phyloP scores from a whole-genome alignment of 768 basidiomycete genomes.

The Sistotremastrum suecicum region DNA sequence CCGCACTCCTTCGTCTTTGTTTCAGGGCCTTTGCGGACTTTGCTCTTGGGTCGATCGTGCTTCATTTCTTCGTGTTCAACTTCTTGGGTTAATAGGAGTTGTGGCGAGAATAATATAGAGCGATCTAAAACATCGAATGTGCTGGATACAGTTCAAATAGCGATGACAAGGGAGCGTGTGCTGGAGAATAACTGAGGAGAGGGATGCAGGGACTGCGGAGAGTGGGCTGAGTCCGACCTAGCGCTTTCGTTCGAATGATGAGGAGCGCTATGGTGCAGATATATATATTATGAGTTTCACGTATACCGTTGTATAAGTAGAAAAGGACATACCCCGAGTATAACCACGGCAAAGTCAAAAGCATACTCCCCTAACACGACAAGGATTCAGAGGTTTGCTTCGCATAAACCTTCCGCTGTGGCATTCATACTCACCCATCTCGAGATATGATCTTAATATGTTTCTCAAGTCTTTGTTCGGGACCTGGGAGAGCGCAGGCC shows the following conservation, averaged over 20 bases:
- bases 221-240: conserved; percentile 6
- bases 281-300: background rate
- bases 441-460: conserved; percentile 62
- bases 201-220: conserved; percentile 1
- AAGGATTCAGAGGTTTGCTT: conserved; percentile 5
- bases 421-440: conserved; percentile 40
- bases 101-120: conserved; percentile 1
- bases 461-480: conserved; percentile 82
- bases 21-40: conserved; percentile 96
- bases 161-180: background rate
- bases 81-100: conserved; percentile 62
- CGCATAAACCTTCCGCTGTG: no score
- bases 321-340: conserved; percentile 52
- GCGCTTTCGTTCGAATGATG: conserved; percentile 52
- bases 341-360: conserved; percentile 76
- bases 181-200: conserved; percentile 6
- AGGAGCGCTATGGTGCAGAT: conserved; percentile 37
- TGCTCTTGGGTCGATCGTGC: conserved; percentile 81
- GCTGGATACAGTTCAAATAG: background rate
- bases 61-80: conserved; percentile 98
- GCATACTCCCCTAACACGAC: conserved; percentile 55
- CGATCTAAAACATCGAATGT: background rate
- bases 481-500: conserved; percentile 60
- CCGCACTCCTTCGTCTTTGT: background rate
- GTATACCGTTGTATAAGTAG: no score